Percentiles rank a stretch among this genome's conserved stretches.
These are phyloP conservation scores for Lasiosphaeris hirsuta DNA, from an alignment of 495 filamentous ascomycete species.

Conservation along the genomic window DNA sequence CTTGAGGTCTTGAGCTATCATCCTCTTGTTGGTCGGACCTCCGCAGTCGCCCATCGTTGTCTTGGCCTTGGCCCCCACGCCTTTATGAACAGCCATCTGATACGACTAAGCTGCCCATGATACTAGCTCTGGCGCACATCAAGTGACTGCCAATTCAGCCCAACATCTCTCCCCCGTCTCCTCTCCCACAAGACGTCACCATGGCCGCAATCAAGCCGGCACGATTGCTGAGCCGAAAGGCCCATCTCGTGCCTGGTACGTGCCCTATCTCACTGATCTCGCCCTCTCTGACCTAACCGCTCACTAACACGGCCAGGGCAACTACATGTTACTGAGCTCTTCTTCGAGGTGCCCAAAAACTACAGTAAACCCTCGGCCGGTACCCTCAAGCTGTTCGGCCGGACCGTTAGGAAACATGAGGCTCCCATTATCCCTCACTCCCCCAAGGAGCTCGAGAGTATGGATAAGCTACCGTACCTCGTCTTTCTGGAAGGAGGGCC, in stretches of 20 bases:
- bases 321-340: conserved; percentile 71
- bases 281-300: not conserved
- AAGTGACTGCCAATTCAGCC: not conserved
- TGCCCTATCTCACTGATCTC: not conserved
- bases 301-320: conserved; percentile 52
- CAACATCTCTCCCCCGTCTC: not conserved
- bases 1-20: no score
- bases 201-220: conserved; percentile 21
- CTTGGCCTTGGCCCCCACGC: no score
- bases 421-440: conserved; percentile 50
- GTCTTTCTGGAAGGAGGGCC: conserved; percentile 72
- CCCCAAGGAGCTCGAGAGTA: conserved; percentile 37
- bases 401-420: conserved; percentile 62
- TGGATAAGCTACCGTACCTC: conserved; percentile 49
- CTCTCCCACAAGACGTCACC: not conserved
- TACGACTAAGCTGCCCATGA: no score
- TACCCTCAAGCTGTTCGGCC: conserved; percentile 69
- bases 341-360: conserved; percentile 81
- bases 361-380: conserved; percentile 61
- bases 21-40: no score
- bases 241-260: conserved; percentile 26
- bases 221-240: conserved; percentile 17
- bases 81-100: no score
- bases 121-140: no score
- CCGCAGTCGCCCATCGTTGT: no score